These are phyloP conservation scores for Nothophytophthora sp. DNA, from an alignment of 352 stramenopile species.

Conservation along the genomic window DNA sequence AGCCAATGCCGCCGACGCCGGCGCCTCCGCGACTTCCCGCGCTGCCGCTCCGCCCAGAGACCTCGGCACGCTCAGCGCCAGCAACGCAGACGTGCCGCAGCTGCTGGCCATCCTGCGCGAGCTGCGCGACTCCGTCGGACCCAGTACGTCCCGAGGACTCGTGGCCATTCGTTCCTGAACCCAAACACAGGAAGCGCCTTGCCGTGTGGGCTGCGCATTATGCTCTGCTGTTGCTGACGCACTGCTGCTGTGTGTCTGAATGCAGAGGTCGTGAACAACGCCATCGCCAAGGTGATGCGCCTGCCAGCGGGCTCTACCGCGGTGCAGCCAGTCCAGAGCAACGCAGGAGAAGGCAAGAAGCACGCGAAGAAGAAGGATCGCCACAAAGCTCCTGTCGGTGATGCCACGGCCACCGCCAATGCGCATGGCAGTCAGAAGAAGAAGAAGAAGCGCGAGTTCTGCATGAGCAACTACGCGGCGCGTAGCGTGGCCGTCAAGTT, in stretches of 20 bases:
- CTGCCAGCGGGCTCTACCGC: no score
- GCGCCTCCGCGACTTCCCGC: not conserved
- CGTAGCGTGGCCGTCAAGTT: slow-evolving; percentile 84
- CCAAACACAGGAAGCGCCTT: no score
- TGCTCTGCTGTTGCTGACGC: slow-evolving; percentile 5
- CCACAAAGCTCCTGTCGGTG: slow-evolving; percentile 13
- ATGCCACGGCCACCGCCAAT: not conserved
- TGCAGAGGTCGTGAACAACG: slow-evolving; percentile 65
- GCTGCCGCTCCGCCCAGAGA: slow-evolving; percentile 17
- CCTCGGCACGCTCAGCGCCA: slow-evolving; percentile 24
- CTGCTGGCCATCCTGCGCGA: slow-evolving; percentile 73
- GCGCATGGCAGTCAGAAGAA: slow-evolving; percentile 44
- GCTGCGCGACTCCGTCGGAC: slow-evolving; percentile 57
- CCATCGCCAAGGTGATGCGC: slow-evolving; percentile 69
- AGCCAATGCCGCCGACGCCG: slow-evolving; percentile 8
- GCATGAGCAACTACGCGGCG: slow-evolving; percentile 77
- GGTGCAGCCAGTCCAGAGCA: slow-evolving; percentile 5
- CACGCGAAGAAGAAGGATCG: slow-evolving; percentile 27
- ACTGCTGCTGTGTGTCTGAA: no score
- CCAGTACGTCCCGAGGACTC: slow-evolving; percentile 38
- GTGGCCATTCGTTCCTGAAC: slow-evolving; percentile 4
- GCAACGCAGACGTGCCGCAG: slow-evolving; percentile 39
- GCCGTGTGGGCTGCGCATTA: no score
- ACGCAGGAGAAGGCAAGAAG: slow-evolving; percentile 5
- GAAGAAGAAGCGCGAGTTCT: slow-evolving; percentile 68